Conservation (phyloP, 1,284 basidiomycete species). For the Lentinus polychrous region DNA sequence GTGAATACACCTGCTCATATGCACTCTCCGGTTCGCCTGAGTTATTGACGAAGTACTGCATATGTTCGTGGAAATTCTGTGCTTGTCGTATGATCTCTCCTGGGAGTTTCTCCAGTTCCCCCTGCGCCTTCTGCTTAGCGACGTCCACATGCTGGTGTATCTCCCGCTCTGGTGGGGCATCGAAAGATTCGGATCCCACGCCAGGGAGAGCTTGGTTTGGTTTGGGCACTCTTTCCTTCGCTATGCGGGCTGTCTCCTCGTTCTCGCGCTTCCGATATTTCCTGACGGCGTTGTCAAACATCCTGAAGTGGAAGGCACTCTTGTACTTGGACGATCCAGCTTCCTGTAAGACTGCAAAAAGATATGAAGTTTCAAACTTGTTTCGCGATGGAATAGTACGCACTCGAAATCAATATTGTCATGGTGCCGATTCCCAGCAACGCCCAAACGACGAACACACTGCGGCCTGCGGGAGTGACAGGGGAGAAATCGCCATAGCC, state of each 20-base stretch:
- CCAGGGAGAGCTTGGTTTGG: conserved; percentile 1
- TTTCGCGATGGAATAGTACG: conserved; percentile 10
- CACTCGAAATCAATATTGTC: conserved; percentile 67
- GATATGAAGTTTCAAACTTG: not conserved
- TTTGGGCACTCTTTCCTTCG: not conserved
- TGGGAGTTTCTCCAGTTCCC: conserved; percentile 43
- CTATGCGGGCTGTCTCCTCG: conserved; percentile 14
- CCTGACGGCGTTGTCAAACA: conserved; percentile 42
- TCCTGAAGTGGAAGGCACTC: conserved; percentile 36
- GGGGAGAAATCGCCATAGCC: conserved; percentile 69
- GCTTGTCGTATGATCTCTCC: conserved; percentile 40
- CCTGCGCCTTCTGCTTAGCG: conserved; percentile 22
- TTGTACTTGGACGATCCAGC: conserved; percentile 52
- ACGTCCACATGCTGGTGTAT: conserved; percentile 11
- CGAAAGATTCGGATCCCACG: conserved; percentile 8
- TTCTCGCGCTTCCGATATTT: conserved; percentile 31
- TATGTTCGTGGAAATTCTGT: conserved; percentile 37
- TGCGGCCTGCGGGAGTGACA: conserved; percentile 58
- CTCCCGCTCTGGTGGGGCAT: not conserved
- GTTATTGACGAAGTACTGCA: conserved; percentile 34
- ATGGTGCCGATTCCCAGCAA: conserved; percentile 70
- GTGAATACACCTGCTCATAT: conserved; percentile 8
- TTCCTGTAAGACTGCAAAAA: conserved; percentile 52
- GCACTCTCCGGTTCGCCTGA: conserved; percentile 11
- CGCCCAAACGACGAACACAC: conserved; percentile 79